phyloP scores from a whole-genome alignment of 176 grass and related monocot species.

The Carex myosuroides region DNA sequence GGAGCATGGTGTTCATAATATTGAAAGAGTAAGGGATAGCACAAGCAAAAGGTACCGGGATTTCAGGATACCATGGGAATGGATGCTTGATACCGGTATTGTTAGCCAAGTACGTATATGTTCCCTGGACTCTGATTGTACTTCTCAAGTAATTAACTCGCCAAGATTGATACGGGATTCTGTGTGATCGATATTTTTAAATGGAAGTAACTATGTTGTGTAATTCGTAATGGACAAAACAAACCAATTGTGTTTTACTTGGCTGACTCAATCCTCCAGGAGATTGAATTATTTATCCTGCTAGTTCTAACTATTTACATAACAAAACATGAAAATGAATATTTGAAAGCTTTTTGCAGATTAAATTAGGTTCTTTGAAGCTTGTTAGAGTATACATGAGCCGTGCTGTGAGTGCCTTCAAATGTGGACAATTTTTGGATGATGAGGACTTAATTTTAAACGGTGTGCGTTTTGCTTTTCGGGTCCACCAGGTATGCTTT shows the following conservation, averaged over 20 bases:
- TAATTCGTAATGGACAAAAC: conserved; percentile 13
- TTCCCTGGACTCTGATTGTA: conserved; percentile 8
- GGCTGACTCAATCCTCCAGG: too few relatives aligned
- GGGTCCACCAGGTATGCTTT: conserved; percentile 70
- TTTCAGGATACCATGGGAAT: conserved; percentile 90
- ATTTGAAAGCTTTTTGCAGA: conserved; percentile 38
- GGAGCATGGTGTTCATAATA: conserved; percentile 75
- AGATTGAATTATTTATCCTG: not conserved
- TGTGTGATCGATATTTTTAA: not conserved
- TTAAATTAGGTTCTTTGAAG: conserved; percentile 81
- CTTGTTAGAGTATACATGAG: conserved; percentile 86
- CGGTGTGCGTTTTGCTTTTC: conserved; percentile 86
- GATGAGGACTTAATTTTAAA: conserved; percentile 73
- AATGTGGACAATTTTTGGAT: conserved; percentile 62
- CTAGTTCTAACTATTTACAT: not conserved
- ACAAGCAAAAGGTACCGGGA: conserved; percentile 70
- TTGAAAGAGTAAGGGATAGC: conserved; percentile 71
- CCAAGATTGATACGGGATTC: not conserved
- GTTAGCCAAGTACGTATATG: conserved; percentile 57
- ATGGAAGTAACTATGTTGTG: not conserved
- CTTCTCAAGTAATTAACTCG: conserved; percentile 2
- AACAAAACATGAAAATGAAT: conserved; percentile 8
- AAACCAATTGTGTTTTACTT: not conserved
- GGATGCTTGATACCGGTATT: conserved; percentile 91
- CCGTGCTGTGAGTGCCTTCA: conserved; percentile 56